phyloP scores from a whole-genome alignment of 1,284 basidiomycete genomes.

The Tilletia indica region DNA sequence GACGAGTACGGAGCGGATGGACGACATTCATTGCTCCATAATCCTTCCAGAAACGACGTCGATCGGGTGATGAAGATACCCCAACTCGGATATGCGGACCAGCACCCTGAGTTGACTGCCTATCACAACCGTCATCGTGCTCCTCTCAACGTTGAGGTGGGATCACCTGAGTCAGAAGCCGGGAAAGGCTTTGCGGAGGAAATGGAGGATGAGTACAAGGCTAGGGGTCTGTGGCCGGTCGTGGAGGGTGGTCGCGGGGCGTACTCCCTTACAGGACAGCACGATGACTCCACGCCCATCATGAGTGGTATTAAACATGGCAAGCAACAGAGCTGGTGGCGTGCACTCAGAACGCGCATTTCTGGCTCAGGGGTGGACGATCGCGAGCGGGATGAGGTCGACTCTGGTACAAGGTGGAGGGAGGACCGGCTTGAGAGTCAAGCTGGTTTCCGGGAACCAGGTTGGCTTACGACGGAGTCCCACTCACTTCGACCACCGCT shows the following conservation, averaged over 20 bases:
- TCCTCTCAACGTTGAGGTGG: slow-evolving; percentile 3
- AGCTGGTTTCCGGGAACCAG: neutral
- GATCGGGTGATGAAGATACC: neutral
- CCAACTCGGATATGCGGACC: slow-evolving; percentile 16
- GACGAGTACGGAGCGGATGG: slow-evolving; percentile 30
- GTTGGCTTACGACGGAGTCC: neutral
- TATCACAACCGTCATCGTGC: slow-evolving; percentile 22
- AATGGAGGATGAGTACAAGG: slow-evolving; percentile 19
- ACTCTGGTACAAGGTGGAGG: neutral
- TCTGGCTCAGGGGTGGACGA: slow-evolving; percentile 22
- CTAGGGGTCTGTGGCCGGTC: neutral
- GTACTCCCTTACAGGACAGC: neutral
- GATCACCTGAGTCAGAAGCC: neutral
- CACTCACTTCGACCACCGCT: neutral
- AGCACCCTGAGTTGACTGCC: slow-evolving; percentile 30
- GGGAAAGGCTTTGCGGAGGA: slow-evolving; percentile 21
- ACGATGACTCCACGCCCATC: neutral
- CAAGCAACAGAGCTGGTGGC: slow-evolving; percentile 22
- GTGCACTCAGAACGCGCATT: slow-evolving; percentile 17
- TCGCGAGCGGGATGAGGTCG: neutral
- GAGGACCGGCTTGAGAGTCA: neutral
- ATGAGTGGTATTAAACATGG: neutral
- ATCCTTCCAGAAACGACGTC: neutral
- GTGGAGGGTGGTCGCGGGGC: neutral
- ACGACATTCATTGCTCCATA: slow-evolving; percentile 19